These are phyloP conservation scores for Chlorencoelia australis DNA, from an alignment of 2,329 filamentous ascomycete genomes.

Conservation along the genomic window DNA sequence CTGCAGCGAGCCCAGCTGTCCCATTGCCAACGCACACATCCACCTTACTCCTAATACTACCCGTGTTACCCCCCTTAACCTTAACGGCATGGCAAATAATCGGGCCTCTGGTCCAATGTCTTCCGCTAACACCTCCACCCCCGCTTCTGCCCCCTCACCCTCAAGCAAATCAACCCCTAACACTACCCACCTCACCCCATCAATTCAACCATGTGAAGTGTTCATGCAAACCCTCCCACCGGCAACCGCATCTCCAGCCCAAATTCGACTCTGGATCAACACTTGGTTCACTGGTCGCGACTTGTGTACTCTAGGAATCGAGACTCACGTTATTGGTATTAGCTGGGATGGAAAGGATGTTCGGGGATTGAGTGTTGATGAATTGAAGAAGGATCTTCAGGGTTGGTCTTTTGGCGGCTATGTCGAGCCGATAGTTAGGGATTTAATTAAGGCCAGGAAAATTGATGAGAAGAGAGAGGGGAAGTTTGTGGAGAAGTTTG, in stretches of 20 bases:
- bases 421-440: background rate
- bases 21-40: too few species aligned
- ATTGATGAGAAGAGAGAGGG: background rate
- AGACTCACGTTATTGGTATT: background rate
- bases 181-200: background rate
- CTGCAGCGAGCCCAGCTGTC: too few species aligned
- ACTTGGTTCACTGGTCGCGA: constrained; percentile 1
- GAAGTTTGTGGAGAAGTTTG: background rate
- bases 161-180: background rate
- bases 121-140: too few species aligned
- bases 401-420: background rate
- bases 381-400: background rate
- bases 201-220: background rate
- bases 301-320: background rate
- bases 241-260: background rate
- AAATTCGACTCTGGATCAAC: background rate
- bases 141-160: too few species aligned
- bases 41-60: too few species aligned
- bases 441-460: background rate
- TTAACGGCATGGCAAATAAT: too few species aligned
- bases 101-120: too few species aligned
- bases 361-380: too few species aligned
- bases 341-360: background rate
- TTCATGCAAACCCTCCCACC: background rate
- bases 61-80: too few species aligned